Evolutionary conservation across 1,284 basidiomycete genomes (phyloP), one percentile per base, ranked within the genome.

Genomic region (Pascua guehoae): DNA sequence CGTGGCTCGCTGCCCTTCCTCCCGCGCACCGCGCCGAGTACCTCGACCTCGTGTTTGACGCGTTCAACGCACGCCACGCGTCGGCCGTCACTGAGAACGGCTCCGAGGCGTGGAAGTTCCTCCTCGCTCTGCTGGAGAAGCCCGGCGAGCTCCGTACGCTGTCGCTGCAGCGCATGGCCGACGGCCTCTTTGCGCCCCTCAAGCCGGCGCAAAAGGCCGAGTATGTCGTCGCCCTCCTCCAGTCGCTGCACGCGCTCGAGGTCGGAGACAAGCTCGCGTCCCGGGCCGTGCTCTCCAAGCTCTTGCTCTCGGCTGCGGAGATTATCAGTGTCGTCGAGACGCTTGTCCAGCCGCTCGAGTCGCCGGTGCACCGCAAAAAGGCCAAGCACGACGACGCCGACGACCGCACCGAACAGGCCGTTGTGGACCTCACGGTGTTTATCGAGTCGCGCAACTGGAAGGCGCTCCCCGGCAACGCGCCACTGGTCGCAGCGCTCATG

Each of bases 401-500:
- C 16, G 63, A 68, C 52, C 66, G 57, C 55, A 60, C 60, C 47
- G 67, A 64, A 45, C 32, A 53, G 8, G 65, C 69, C 12, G 65
- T 76, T 12, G 79, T 81, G 12, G 79, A 93, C 15, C 79, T 95
- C n/a, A 77, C 76, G 84, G 48, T 69, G 41, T 77, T 95, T 38
- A 81, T 86, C 5, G 93, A 95, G 71, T 82, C 89, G 16, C 77
- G 91, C 10, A 83, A 82, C 43, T 82, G 85, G 36, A 81, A 82
- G 52, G 72, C 82, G 12, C 76, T 92, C 36, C 83, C 86, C 0
- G 86, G 84, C 17, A 87, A 87, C 12, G 78, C 86, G 38, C 84
- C 88, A 41, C 81, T 96, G 40, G 80, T 94, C 36, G 83, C 86
- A 0, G 81, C 81, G 51, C 80, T 95, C 8, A 80, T 96, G 53